Evolutionary conservation across 2,329 filamentous ascomycete species (phyloP), one percentile per base, ranked within the genome.

Genomic region (Botrytis sinoallii): DNA sequence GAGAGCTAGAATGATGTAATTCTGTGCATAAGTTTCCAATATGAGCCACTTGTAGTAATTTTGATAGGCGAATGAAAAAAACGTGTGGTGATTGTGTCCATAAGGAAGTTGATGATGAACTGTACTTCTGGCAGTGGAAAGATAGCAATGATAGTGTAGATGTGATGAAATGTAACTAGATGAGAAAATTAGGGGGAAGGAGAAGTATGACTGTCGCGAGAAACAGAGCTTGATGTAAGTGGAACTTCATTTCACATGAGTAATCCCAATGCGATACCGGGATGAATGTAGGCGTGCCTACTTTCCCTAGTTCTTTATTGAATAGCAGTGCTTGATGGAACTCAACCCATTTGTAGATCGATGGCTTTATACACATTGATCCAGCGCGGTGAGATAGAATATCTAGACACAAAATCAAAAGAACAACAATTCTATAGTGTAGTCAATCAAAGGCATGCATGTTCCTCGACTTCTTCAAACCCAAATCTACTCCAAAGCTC

Each of bases 131-230:
- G 5, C 48, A 55, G 12, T 55, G 2, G 14, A 12, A 55, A 25
- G 48, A 7, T 14, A 16, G 25, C 0, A 55, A 16, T 8, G 48
- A 7, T 7, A 55, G 25, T 55, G 48, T n/a, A 3, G 7, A n/a
- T n/a, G 25, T 16, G 25, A n/a, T n/a, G 25, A 7, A 7, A 0
- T 55, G 1, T 3, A 3, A n/a, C 2, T 55, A 0, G 12, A 1
- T 7, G 12, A 16, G 0, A 25, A 6, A 16, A n/a, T 7, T 55
- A 16, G 25, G 25, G 5, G 5, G 12, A n/a, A n/a, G 48, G 25
- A 55, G 0, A 16, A 16, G 12, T 55, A 2, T 16, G 6, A 12
- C 22, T n/a, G 4, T 14, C 0, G 4, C 10, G 48, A 52, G 4
- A 2, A 55, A n/a, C 0, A n/a, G 48, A 55, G 25, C 6, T n/a